Evolutionary conservation across 2,329 filamentous ascomycete species (phyloP), one percentile per base, ranked within the genome.

Genomic region (Didymella pomorum): DNA sequence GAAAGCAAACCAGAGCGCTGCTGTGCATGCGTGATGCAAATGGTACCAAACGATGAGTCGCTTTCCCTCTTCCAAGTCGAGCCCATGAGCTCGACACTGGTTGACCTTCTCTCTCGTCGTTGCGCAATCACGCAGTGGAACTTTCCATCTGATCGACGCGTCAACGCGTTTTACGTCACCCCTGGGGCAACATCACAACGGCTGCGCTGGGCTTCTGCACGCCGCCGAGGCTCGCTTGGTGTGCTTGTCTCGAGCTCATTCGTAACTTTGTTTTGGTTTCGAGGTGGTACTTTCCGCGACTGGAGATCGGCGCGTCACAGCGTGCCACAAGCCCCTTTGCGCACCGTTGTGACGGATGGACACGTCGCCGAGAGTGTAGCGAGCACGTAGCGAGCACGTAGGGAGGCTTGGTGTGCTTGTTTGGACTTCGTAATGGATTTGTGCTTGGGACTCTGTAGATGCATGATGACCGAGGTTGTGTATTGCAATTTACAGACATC

Each of bases 401-500:
- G 45, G 25, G 41, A 39, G 47, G 35, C 57, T 60, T 60, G 57
- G 57, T 55, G 47, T 60, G 57, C 57, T 60, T 60, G 47, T 60
- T 56, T 52, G 28, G 42, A 60, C 51, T 12, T 46, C 56, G 56
- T 45, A 20, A 42, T 28, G 18, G 14, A 7, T 28, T 47, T 2
- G 21, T 29, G 46, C 33, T 39, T 28, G 35, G 37, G 9, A 14
- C 12, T 23, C 26, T 18, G 37, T 21, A 26, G 9, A 18, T 21
- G 26, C 28, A 28, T n/a, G 18, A 31, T 10, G n/a, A 14, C 39
- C 28, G 20, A 42, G 35, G 21, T 31, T 47, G 3, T 37, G 29
- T 12, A n/a, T 8, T 2, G 23, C 23, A 14, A n/a, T 16, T n/a
- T 43, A 23, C 41, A 43, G 37, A 9, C 21, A 9, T 23, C 18